Percentiles rank a stretch among this genome's conserved stretches.
phyloP scores from a whole-genome alignment of 345 rosid genomes.

The Microthlaspi erraticum region DNA sequence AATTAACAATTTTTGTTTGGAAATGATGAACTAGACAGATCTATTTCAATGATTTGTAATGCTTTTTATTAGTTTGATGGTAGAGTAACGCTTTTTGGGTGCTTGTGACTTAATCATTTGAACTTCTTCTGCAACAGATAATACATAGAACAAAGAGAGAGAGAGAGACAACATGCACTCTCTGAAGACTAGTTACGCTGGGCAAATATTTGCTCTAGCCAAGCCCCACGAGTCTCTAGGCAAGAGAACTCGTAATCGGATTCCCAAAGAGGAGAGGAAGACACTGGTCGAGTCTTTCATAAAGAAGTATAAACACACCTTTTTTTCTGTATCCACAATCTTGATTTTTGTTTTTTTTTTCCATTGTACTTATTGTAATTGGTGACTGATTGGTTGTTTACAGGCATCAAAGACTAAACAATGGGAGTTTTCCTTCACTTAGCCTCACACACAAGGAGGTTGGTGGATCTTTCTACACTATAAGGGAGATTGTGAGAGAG shows the following conservation, averaged over 20 bases:
- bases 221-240: conserved; percentile 72
- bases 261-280: conserved; percentile 93
- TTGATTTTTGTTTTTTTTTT: not conserved
- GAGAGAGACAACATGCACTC: conserved; percentile 62
- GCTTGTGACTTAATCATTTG: not conserved
- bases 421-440: conserved; percentile 79
- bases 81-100: conserved; percentile 1
- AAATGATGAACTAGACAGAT: conserved; percentile 10
- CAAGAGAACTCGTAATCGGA: conserved; percentile 82
- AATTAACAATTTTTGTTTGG: not conserved
- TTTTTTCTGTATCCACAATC: conserved; percentile 21
- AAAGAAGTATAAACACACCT: conserved; percentile 58
- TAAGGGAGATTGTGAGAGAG: conserved; percentile 95
- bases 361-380: conserved; percentile 15
- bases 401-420: conserved; percentile 76
- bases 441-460: conserved; percentile 92
- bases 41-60: conserved; percentile 12
- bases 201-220: conserved; percentile 80
- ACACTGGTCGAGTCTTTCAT: conserved; percentile 78
- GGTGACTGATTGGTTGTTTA: conserved; percentile 40
- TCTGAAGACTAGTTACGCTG: conserved; percentile 68
- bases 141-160: conserved; percentile 25
- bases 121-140: not conserved
- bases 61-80: not conserved
- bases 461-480: conserved; percentile 94